Evolutionary conservation across 805 yeast species (phyloP).

Genomic region (Ascoidea rubescens): DNA sequence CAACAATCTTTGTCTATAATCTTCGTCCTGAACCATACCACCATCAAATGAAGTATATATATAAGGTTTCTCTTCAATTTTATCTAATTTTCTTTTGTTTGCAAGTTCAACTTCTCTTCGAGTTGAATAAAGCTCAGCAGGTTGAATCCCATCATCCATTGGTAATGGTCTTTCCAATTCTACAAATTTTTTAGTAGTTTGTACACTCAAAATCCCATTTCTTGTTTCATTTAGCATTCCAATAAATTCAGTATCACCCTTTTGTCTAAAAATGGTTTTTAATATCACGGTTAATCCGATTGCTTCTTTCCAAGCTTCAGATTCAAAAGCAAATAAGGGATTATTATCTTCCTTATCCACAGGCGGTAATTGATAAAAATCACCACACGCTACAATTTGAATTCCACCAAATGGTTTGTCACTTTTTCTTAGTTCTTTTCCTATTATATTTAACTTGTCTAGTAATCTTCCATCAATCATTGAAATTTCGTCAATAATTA

Average conservation of each 20-base stretch:
- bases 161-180: constrained; percentile 40
- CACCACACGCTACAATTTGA: constrained; percentile 85
- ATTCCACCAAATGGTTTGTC: constrained; percentile 83
- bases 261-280: constrained; percentile 77
- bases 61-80: constrained; percentile 31
- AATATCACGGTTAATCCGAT: constrained; percentile 56
- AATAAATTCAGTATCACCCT: constrained; percentile 63
- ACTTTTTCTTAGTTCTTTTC: constrained; percentile 35
- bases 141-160: constrained; percentile 64
- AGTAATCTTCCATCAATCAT: constrained; percentile 80
- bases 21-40: constrained; percentile 15
- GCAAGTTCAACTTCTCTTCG: constrained; percentile 75
- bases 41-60: constrained; percentile 33
- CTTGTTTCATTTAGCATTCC: constrained; percentile 73
- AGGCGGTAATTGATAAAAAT: constrained; percentile 92
- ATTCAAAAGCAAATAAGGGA: constrained; percentile 59
- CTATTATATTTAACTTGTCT: constrained; percentile 61
- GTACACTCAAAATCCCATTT: constrained; percentile 45
- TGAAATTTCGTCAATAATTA: constrained; percentile 85
- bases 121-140: constrained; percentile 84
- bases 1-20: constrained; percentile 27
- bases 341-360: constrained; percentile 33
- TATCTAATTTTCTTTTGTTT: constrained; percentile 36
- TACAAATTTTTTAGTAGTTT: constrained; percentile 33
- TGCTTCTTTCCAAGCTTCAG: constrained; percentile 51